phyloP scores from a whole-genome alignment of 1,284 basidiomycete species.

The Rhodotorula sp. region DNA sequence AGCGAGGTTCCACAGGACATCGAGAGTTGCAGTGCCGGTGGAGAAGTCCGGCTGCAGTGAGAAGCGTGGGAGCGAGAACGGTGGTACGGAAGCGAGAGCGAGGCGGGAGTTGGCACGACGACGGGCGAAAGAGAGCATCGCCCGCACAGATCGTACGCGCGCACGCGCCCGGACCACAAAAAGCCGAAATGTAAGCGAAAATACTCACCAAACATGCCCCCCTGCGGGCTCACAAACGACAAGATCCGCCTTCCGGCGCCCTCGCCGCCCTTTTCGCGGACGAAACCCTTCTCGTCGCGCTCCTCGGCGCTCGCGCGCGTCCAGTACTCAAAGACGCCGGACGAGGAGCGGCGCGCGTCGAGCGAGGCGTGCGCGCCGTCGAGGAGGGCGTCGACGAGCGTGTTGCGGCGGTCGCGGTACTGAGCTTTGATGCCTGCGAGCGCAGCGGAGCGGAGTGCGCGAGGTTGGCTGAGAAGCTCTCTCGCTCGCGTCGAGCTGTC shows the following conservation, averaged over 20 bases:
- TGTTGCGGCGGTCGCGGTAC: conserved; percentile 63
- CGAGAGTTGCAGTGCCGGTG: no score
- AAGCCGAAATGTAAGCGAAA: no score
- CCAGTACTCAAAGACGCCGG: conserved; percentile 1
- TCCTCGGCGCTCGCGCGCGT: neutral
- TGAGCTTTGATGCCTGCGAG: conserved; percentile 59
- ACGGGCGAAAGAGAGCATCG: no score
- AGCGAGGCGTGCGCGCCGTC: conserved; percentile 26
- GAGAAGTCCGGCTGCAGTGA: no score
- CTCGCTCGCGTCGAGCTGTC: neutral
- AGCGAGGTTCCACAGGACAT: neutral
- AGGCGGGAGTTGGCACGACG: no score
- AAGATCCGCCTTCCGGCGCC: conserved; percentile 31
- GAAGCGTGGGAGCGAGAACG: no score
- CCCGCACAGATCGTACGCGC: no score
- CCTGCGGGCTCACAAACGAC: conserved; percentile 43
- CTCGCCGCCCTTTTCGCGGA: conserved; percentile 11
- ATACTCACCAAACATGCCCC: conserved; percentile 45
- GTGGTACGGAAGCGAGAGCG: no score
- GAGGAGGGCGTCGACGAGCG: conserved; percentile 61
- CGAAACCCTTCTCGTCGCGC: conserved; percentile 30
- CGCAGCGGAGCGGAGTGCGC: neutral
- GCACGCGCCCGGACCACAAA: no score
- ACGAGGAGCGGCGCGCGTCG: conserved; percentile 20
- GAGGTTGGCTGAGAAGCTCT: neutral